phyloP scores from a whole-genome alignment of 2,329 filamentous ascomycete species.

The Colletotrichum orbiculare region DNA sequence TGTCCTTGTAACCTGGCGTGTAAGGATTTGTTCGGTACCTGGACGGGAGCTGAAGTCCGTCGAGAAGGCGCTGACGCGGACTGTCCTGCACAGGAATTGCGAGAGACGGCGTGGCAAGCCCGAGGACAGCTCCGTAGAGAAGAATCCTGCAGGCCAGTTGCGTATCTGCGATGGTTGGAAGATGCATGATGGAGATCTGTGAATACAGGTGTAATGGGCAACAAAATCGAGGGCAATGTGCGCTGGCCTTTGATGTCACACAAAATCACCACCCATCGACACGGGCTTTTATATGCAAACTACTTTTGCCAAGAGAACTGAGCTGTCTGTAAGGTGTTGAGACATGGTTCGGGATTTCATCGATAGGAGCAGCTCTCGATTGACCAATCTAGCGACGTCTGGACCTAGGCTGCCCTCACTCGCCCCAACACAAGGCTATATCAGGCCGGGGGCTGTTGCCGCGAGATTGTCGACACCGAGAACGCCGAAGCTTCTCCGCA shows the following conservation, averaged over 20 bases:
- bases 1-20: constrained; percentile 68
- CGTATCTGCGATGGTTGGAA: background rate
- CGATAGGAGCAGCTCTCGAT: constrained; percentile 5
- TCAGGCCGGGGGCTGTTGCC: no score
- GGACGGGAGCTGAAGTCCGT: constrained; percentile 19
- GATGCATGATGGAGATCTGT: constrained; percentile 13
- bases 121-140: no score
- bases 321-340: background rate
- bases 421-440: no score
- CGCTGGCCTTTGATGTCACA: no score
- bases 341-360: background rate
- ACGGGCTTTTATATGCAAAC: constrained; percentile 20
- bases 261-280: background rate
- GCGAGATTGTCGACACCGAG: no score
- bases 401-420: no score
- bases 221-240: background rate
- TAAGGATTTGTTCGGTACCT: constrained; percentile 64
- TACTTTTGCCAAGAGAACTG: constrained; percentile 1
- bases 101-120: no score
- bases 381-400: constrained; percentile 9
- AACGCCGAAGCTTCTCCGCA: no score
- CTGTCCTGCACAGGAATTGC: no score
- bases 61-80: no score
- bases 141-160: no score
- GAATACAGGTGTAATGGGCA: background rate